Evolutionary conservation across 2,329 filamentous ascomycete species (phyloP).

Genomic region (Biscogniauxia sp.): DNA sequence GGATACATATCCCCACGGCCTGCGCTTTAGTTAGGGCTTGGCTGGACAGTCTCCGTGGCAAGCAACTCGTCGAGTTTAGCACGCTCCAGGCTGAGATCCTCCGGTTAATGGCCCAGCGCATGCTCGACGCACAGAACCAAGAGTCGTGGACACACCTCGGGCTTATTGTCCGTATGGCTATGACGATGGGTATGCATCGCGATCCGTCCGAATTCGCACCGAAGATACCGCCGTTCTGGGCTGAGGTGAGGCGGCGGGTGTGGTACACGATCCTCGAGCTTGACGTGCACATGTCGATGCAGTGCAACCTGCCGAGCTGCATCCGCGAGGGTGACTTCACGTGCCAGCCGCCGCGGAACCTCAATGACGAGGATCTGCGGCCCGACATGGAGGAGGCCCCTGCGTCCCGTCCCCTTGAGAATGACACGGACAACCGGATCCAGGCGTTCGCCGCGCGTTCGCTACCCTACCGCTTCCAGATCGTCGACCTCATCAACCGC

Average conservation of each 20-base stretch:
- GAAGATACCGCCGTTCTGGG: constrained; percentile 48
- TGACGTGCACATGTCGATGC: constrained; percentile 53
- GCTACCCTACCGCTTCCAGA: constrained; percentile 47
- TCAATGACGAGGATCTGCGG: constrained; percentile 50
- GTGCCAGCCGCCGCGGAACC: constrained; percentile 50
- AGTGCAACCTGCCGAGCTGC: constrained; percentile 50
- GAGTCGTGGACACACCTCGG: constrained; percentile 56
- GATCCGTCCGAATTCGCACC: constrained; percentile 53
- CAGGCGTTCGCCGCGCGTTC: constrained; percentile 54
- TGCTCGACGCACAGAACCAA: constrained; percentile 48
- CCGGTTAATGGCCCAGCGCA: constrained; percentile 51
- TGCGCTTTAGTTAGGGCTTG: constrained; percentile 53
- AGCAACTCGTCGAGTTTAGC: constrained; percentile 50
- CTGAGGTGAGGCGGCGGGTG: constrained; percentile 52
- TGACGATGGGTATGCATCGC: constrained; percentile 58
- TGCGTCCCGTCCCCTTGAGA: constrained; percentile 48
- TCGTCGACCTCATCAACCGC: constrained; percentile 49
- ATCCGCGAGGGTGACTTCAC: constrained; percentile 54
- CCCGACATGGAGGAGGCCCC: constrained; percentile 49
- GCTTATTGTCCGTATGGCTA: constrained; percentile 54
- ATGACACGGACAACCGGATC: constrained; percentile 51
- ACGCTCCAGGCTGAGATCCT: constrained; percentile 54
- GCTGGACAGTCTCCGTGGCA: constrained; percentile 51
- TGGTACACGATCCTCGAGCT: constrained; percentile 58
- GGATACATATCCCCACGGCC: constrained; percentile 56